Evolutionary conservation across 495 filamentous ascomycete genomes (phyloP), one percentile per base, ranked within the genome.

Genomic region (Podospora anserina): DNA sequence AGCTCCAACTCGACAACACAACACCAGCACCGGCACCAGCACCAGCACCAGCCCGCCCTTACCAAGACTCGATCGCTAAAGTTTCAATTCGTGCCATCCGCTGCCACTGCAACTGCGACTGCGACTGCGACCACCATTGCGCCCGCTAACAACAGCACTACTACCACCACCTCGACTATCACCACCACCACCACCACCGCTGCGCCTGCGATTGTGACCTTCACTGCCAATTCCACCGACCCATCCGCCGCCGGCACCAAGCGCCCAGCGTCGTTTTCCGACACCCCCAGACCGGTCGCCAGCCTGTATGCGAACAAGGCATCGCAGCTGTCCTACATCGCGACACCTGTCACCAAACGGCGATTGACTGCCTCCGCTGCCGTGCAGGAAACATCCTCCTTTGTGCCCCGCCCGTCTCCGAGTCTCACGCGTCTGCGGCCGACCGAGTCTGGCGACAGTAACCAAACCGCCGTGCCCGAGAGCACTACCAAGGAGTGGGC

Each of bases 231-330:
- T 58, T 66, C 75, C 69, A 19, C 49, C 63, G 60, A 66, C n/a
- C 55, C 61, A 5, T 67, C 68, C 16, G 20, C 68, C 15, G 39
- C 15, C 9, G 72, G 65, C 56, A 69, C 74, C 34, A 80, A 80
- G 69, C 79, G 81, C 44, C 78, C 82, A 53, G 72, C 77, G 32
- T 83, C 82, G 30, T 77, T 78, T 68, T 71, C 80, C 65, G 79
- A 80, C 61, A 69, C 73, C 4, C 72, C 74, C 19, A 66, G 68
- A 65, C 28, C 61, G 20, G 69, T 69, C 32, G 68, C 57, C 72
- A 68, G 56, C 69, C 60, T 73, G 32, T 69, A 74, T 74, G 73
- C 71, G 57, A 67, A 63, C 27, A 58, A 49, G 56, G 39, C 39
- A 49, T 69, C 64, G 19, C 66, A 66, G 63, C 65, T 66, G 64